phyloP scores from a whole-genome alignment of 2,329 filamentous ascomycete genomes.

The Claviceps humidiphila region DNA sequence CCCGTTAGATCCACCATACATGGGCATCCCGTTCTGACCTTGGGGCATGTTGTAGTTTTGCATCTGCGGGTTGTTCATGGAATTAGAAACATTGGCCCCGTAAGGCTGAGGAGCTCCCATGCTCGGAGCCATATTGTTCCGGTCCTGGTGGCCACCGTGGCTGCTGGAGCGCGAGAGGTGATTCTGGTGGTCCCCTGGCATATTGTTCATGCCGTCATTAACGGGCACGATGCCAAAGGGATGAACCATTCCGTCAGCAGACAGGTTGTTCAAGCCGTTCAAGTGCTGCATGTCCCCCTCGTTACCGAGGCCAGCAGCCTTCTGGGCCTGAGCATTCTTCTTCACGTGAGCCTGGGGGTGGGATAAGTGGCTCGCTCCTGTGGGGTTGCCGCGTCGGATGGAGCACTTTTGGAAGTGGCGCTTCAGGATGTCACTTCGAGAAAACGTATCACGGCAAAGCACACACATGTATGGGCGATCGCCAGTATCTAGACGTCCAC shows the following conservation, averaged over 20 bases:
- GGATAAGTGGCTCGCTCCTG: constrained; percentile 84
- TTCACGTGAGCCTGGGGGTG: constrained; percentile 84
- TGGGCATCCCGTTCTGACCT: constrained; percentile 49
- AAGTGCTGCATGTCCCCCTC: constrained; percentile 46
- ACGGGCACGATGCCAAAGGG: constrained; percentile 44
- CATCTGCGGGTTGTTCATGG: constrained; percentile 54
- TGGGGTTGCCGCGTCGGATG: constrained; percentile 88
- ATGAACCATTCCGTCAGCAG: constrained; percentile 42
- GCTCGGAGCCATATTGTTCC: constrained; percentile 39
- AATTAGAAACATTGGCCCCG: constrained; percentile 41
- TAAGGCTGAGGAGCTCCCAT: constrained; percentile 43
- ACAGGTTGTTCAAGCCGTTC: constrained; percentile 46
- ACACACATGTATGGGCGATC: constrained; percentile 98
- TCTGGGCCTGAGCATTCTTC: constrained; percentile 53
- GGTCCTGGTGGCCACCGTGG: constrained; percentile 42
- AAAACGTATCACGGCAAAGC: constrained; percentile 95
- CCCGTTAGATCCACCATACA: constrained; percentile 47
- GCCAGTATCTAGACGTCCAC: constrained; percentile 60
- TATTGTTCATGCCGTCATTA: constrained; percentile 45
- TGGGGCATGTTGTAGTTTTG: constrained; percentile 51
- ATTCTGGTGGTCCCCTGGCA: constrained; percentile 42
- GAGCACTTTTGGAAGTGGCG: constrained; percentile 99
- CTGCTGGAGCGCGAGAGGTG: constrained; percentile 49
- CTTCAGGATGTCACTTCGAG: constrained; percentile 94
- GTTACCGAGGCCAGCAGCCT: constrained; percentile 36